Percentiles rank a stretch among this genome's conserved stretches.
Conservation (phyloP, 441 rosid genomes). For the Pelargonium exstipulatum region DNA sequence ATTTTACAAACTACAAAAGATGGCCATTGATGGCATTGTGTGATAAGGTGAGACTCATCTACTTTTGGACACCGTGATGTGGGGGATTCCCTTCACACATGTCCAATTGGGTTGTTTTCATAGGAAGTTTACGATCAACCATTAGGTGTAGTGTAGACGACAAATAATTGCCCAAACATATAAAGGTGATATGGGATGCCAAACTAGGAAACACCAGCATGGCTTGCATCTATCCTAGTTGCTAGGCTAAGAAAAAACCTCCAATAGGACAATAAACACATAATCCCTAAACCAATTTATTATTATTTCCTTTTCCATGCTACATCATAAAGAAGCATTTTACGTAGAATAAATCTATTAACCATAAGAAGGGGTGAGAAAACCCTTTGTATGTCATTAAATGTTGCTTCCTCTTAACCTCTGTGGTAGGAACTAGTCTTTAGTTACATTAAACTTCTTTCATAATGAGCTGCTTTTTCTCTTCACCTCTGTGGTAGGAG, state of each 20-base stretch:
- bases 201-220: conserved; percentile 4
- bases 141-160: not conserved
- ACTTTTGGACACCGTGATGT: conserved; percentile 4
- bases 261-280: conserved; percentile 4
- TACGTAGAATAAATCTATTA: conserved; percentile 1
- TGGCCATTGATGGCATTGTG: conserved; percentile 1
- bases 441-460: conserved; percentile 8
- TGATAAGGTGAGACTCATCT: conserved; percentile 3
- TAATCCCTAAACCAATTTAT: conserved; percentile 2
- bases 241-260: conserved; percentile 4
- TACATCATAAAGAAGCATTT: not conserved
- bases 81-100: not conserved
- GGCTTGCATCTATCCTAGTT: conserved; percentile 2
- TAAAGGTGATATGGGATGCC: not conserved
- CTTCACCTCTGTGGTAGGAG: conserved; percentile 11
- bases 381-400: not conserved
- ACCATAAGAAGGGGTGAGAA: not conserved
- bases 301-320: not conserved
- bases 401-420: conserved; percentile 6
- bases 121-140: not conserved
- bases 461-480: conserved; percentile 10
- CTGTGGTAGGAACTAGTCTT: conserved; percentile 6
- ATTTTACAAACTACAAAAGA: conserved; percentile 1
- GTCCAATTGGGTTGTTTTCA: conserved; percentile 6
- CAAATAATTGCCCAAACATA: not conserved